Conservation (phyloP, 805 yeast genomes). For the Kodamaea neixiangensis region DNA sequence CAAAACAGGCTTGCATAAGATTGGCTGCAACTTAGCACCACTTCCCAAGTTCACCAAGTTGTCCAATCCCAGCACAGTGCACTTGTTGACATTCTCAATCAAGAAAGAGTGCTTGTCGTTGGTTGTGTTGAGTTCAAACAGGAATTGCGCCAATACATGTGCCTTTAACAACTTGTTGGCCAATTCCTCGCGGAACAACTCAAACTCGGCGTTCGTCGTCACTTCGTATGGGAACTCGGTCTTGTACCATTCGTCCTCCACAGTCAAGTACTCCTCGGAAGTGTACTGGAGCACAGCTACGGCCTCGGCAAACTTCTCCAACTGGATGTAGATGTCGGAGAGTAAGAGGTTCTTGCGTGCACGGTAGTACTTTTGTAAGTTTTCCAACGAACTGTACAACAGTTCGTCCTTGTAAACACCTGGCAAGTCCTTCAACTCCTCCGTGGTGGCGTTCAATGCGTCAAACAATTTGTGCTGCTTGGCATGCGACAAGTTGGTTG, state of each 20-base stretch:
- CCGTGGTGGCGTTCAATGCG: slow-evolving; percentile 52
- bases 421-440: slow-evolving; percentile 74
- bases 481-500: slow-evolving; percentile 18
- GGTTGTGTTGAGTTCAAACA: slow-evolving; percentile 23
- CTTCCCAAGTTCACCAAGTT: slow-evolving; percentile 25
- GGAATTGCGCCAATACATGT: slow-evolving; percentile 53
- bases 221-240: slow-evolving; percentile 46
- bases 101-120: slow-evolving; percentile 26
- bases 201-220: slow-evolving; percentile 38
- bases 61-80: slow-evolving; percentile 23
- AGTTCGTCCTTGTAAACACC: slow-evolving; percentile 89
- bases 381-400: slow-evolving; percentile 53
- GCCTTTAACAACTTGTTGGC: slow-evolving; percentile 20
- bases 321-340: slow-evolving; percentile 45
- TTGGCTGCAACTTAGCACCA: slow-evolving; percentile 48
- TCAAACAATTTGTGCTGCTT: slow-evolving; percentile 46
- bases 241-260: slow-evolving; percentile 22
- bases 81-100: slow-evolving; percentile 46
- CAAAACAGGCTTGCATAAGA: slow-evolving; percentile 82
- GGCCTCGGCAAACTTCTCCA: slow-evolving; percentile 47
- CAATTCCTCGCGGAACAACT: slow-evolving; percentile 21
- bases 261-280: slow-evolving; percentile 18
- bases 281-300: slow-evolving; percentile 41
- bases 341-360: slow-evolving; percentile 45
- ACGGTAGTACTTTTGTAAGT: slow-evolving; percentile 50